Evolutionary conservation across 352 stramenopile species (phyloP).

Genomic region (Phytophthora melonis): DNA sequence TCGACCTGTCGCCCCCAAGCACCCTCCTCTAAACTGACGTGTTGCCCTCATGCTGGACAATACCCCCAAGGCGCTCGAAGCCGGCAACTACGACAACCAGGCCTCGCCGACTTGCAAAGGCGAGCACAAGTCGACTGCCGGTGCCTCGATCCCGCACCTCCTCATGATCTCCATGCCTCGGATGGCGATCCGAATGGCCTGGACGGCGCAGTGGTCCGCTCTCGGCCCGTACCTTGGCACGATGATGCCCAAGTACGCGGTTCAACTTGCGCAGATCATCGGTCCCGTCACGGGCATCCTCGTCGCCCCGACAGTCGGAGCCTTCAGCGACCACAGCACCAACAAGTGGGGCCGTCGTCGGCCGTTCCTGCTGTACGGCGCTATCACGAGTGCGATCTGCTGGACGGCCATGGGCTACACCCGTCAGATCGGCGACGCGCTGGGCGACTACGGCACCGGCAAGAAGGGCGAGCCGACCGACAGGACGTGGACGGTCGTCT

Average conservation of each 20-base stretch:
- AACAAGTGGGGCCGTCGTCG: constrained; percentile 37
- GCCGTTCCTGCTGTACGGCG: constrained; percentile 35
- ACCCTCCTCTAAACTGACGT: neutral
- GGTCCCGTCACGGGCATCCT: constrained; percentile 34
- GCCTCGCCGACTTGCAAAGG: constrained; percentile 23
- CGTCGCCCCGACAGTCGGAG: constrained; percentile 28
- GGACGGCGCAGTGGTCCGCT: constrained; percentile 34
- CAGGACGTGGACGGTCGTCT: constrained; percentile 36
- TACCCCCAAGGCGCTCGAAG: constrained; percentile 31
- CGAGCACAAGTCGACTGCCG: constrained; percentile 19
- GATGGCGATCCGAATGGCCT: constrained; percentile 40
- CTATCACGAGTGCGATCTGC: constrained; percentile 42
- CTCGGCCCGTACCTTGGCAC: constrained; percentile 37
- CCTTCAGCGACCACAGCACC: constrained; percentile 39
- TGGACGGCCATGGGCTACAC: constrained; percentile 67
- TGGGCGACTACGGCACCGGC: constrained; percentile 27
- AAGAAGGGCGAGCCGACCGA: constrained; percentile 35
- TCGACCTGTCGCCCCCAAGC: constrained; percentile 4
- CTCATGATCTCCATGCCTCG: constrained; percentile 39
- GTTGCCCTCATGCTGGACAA: constrained; percentile 8
- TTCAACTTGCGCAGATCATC: constrained; percentile 38
- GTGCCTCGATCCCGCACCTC: constrained; percentile 35
- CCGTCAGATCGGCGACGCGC: constrained; percentile 48
- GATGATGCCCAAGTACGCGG: constrained; percentile 39
- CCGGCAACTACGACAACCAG: constrained; percentile 29